Conservation (phyloP, 106 monocot genomes). For the Cymbidium sinense region DNA sequence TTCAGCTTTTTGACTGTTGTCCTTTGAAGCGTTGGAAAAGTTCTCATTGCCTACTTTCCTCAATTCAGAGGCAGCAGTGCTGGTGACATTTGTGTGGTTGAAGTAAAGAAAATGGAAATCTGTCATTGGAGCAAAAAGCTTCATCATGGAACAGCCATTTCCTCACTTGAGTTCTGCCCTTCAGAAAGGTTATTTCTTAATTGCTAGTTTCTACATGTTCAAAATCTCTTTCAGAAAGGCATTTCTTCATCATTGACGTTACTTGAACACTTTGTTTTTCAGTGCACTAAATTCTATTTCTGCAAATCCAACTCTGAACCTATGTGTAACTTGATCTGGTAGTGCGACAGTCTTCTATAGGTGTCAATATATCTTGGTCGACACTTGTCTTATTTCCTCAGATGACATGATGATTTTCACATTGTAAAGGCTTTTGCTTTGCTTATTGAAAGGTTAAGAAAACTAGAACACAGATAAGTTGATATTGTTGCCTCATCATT, state of each 20-base stretch:
- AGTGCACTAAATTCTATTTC: background rate
- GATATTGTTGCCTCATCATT: background rate
- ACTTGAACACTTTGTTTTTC: background rate
- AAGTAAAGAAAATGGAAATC: slow-evolving; percentile 82
- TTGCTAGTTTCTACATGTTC: background rate
- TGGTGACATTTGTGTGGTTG: slow-evolving; percentile 84
- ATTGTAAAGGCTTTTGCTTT: background rate
- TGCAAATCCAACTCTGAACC: background rate
- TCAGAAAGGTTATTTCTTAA: slow-evolving; percentile 60
- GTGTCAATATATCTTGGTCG: background rate
- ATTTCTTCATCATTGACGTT: background rate
- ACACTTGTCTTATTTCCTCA: background rate
- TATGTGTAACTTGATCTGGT: background rate
- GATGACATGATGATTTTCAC: background rate
- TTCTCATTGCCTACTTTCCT: background rate
- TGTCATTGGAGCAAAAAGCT: slow-evolving; percentile 90
- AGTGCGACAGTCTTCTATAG: background rate
- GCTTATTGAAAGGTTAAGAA: background rate
- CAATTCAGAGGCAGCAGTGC: slow-evolving; percentile 70
- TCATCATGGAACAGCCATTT: slow-evolving; percentile 66
- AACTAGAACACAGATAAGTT: background rate
- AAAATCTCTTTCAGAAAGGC: background rate
- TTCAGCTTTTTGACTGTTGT: background rate
- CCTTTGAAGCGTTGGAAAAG: background rate
- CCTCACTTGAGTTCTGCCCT: slow-evolving; percentile 79